Percentiles rank a stretch among this genome's conserved stretches.
Evolutionary conservation across 306 rosid genomes (phyloP).

Genomic region (Rubus idaeus): DNA sequence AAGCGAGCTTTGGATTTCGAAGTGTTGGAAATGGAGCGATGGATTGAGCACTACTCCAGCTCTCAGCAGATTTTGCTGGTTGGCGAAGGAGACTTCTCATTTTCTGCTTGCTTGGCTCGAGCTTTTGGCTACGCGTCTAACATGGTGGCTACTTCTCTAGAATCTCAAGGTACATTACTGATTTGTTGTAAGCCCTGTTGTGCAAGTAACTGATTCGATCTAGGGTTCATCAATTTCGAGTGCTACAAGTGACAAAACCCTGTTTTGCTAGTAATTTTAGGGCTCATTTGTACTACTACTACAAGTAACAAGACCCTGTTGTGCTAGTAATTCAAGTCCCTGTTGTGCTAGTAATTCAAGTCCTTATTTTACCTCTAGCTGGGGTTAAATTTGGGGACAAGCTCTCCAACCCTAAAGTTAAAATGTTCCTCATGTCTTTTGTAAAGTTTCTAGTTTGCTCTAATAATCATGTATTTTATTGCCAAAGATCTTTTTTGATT

Average conservation of each 20-base stretch:
- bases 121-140: conserved; percentile 24
- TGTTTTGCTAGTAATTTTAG: not conserved
- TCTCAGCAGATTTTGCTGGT: conserved; percentile 26
- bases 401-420: not conserved
- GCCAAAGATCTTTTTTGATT: not conserved
- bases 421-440: not conserved
- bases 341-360: not conserved
- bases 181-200: not conserved
- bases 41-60: conserved; percentile 26
- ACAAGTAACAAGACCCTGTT: not conserved
- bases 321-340: not conserved
- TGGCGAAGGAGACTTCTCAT: conserved; percentile 41
- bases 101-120: conserved; percentile 34
- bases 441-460: not conserved
- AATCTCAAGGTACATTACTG: conserved; percentile 21
- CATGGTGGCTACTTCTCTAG: conserved; percentile 32
- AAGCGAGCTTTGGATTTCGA: not conserved
- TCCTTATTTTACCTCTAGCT: not conserved
- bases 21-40: not conserved
- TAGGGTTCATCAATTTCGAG: not conserved
- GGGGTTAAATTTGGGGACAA: not conserved
- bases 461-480: not conserved
- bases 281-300: not conserved
- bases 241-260: not conserved
- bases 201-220: not conserved